These are phyloP conservation scores for Nitzschia palea DNA, from an alignment of 108 stramenopile species.

Conservation along the genomic window DNA sequence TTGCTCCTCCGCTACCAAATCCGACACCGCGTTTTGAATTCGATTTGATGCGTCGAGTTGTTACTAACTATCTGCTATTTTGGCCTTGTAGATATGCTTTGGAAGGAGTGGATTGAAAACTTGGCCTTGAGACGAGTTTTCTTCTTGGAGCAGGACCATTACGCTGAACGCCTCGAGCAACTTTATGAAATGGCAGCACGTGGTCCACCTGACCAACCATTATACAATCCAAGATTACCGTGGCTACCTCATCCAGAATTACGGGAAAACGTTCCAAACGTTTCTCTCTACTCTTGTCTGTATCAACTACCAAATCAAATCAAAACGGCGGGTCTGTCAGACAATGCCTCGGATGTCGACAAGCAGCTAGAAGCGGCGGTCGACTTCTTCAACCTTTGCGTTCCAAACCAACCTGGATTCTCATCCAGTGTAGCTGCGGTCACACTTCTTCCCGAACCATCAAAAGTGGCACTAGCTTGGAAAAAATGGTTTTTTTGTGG, in stretches of 20 bases:
- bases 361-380: constrained; percentile 73
- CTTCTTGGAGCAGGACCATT: constrained; percentile 76
- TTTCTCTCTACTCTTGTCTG: constrained; percentile 73
- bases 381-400: constrained; percentile 79
- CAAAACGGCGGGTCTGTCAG: background rate
- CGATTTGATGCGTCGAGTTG: too few relatives aligned
- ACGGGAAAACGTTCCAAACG: constrained; percentile 78
- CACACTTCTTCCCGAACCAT: constrained; percentile 73
- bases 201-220: background rate
- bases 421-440: constrained; percentile 83
- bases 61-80: background rate
- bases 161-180: constrained; percentile 57
- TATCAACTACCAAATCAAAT: constrained; percentile 22
- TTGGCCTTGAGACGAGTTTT: constrained; percentile 75
- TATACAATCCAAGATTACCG: constrained; percentile 26
- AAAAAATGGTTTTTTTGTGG: constrained; percentile 79
- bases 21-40: too few relatives aligned
- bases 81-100: constrained; percentile 30
- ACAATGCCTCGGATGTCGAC: constrained; percentile 33
- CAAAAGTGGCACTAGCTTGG: constrained; percentile 69
- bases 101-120: constrained; percentile 71
- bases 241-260: constrained; percentile 89
- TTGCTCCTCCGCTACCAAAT: background rate
- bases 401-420: constrained; percentile 82
- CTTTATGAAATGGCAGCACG: constrained; percentile 20